These are phyloP conservation scores for Trichoderma simmonsii DNA, from an alignment of 2,329 filamentous ascomycete genomes.

Conservation along the genomic window DNA sequence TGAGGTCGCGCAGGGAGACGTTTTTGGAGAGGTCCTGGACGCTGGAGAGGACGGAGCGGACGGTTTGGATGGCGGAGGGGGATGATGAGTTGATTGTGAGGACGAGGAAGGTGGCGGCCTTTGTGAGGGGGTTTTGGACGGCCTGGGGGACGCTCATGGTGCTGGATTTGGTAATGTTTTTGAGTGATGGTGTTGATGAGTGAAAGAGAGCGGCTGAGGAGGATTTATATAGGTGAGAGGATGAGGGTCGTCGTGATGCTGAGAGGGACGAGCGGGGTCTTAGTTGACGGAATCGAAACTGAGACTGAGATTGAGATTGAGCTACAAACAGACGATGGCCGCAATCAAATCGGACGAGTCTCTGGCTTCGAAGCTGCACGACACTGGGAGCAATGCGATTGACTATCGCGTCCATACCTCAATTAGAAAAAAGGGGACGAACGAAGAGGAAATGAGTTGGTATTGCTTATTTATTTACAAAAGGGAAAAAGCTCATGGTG, in stretches of 20 bases:
- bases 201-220: background rate
- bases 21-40: slow-evolving; percentile 50
- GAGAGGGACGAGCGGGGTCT: background rate
- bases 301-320: background rate
- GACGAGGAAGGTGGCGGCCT: slow-evolving; percentile 53
- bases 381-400: background rate
- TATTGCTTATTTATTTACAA: background rate
- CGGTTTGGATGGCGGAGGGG: slow-evolving; percentile 36
- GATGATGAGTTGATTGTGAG: slow-evolving; percentile 36
- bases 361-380: background rate
- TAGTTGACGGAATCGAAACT: background rate
- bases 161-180: background rate
- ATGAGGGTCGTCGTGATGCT: background rate
- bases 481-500: background rate
- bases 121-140: slow-evolving; percentile 50
- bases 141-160: slow-evolving; percentile 11
- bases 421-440: background rate
- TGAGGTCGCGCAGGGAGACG: slow-evolving; percentile 48
- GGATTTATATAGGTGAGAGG: background rate
- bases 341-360: background rate
- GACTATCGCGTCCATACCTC: slow-evolving; percentile 3
- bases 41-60: slow-evolving; percentile 44
- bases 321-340: too few relatives aligned
- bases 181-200: background rate
- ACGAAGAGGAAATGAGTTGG: background rate